Percentiles rank a stretch among this genome's conserved stretches.
phyloP scores from a whole-genome alignment of 768 basidiomycete species.

The Lactarius trivialis region DNA sequence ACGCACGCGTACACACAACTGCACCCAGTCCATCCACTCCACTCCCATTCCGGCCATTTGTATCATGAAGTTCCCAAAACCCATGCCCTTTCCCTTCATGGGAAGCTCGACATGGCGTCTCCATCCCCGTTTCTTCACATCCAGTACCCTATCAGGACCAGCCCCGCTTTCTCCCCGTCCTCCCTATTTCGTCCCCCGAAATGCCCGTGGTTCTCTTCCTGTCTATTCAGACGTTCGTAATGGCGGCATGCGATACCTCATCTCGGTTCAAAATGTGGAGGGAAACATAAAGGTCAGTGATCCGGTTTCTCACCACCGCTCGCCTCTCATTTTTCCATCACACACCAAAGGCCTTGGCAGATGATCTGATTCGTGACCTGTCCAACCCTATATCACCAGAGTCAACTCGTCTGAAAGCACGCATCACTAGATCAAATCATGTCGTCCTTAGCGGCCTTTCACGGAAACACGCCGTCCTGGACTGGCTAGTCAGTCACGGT shows the following conservation, averaged over 20 bases:
- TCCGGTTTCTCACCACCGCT: constrained; percentile 4
- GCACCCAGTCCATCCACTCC: too few relatives aligned
- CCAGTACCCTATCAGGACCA: constrained; percentile 2
- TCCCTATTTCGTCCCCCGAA: constrained; percentile 60
- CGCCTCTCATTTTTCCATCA: constrained; percentile 4
- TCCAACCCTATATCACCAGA: constrained; percentile 43
- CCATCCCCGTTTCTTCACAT: constrained; percentile 9
- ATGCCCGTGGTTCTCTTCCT: constrained; percentile 59
- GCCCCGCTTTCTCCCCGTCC: constrained; percentile 14
- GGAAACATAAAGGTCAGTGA: constrained; percentile 51
- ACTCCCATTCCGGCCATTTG: not conserved
- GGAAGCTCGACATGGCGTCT: not conserved
- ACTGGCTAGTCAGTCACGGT: constrained; percentile 59
- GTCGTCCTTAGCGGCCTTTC: constrained; percentile 55
- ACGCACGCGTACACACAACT: not conserved
- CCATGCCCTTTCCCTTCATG: not conserved
- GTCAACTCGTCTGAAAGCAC: constrained; percentile 43
- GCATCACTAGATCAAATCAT: constrained; percentile 43
- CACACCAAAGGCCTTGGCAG: constrained; percentile 45
- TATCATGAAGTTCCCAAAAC: constrained; percentile 5
- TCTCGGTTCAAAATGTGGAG: constrained; percentile 62
- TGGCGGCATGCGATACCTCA: constrained; percentile 48
- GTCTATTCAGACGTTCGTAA: constrained; percentile 73
- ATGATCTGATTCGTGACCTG: constrained; percentile 47
- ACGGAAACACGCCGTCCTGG: constrained; percentile 54